Percentiles rank a stretch among this genome's conserved stretches.
Conservation (phyloP, 2,329 filamentous ascomycete genomes). For the Elsinoe necatrix region DNA sequence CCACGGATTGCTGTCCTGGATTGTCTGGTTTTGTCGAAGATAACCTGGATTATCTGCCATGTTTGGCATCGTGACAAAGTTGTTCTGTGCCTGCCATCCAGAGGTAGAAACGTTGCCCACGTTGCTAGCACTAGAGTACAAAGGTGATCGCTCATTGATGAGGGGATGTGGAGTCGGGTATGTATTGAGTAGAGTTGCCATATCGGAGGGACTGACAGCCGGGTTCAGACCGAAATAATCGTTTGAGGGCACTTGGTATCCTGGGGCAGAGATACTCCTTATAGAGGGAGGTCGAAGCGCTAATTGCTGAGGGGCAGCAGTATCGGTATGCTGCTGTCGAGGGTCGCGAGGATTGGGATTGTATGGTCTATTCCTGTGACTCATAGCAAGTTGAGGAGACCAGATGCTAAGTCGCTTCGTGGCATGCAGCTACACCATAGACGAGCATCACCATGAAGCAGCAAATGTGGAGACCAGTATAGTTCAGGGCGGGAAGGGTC, state of each 20-base stretch:
- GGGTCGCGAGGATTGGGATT: background rate
- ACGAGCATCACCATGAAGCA: background rate
- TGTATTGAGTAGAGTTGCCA: constrained; percentile 1
- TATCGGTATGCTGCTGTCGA: background rate
- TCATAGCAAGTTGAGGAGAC: background rate
- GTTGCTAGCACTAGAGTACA: background rate
- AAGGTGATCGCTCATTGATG: background rate
- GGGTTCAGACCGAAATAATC: background rate
- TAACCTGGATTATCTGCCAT: background rate
- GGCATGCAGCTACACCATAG: background rate
- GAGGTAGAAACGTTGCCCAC: background rate
- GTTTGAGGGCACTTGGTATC: background rate
- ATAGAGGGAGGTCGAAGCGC: constrained; percentile 1
- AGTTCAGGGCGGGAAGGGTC: background rate
- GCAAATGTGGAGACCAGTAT: background rate
- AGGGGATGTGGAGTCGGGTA: background rate
- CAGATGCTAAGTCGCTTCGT: background rate
- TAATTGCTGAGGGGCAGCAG: background rate
- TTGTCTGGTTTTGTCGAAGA: background rate
- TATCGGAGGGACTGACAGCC: constrained; percentile 8
- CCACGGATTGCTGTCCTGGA: background rate
- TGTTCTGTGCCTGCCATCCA: background rate
- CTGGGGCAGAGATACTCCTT: constrained; percentile 2
- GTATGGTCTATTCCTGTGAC: background rate
- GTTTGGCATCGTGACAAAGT: constrained; percentile 10